A percentile compares a stretch with the other conserved stretches of the same genome.
These are phyloP conservation scores for Penicillium nordicum DNA, from an alignment of 2,329 filamentous ascomycete genomes.

Conservation along the genomic window DNA sequence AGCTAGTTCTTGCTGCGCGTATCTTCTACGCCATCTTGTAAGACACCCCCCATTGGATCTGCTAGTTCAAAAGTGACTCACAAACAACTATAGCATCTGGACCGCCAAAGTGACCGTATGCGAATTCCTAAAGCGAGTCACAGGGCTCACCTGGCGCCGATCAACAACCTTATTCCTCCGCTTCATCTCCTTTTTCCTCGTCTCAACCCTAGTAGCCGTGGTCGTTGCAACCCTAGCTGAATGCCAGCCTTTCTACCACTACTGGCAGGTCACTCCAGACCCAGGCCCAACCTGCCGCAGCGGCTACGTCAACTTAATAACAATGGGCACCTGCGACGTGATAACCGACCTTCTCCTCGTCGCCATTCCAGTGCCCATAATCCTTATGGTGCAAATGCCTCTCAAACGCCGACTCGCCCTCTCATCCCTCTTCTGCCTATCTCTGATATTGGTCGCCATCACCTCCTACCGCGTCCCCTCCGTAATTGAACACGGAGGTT, in stretches of 20 bases:
- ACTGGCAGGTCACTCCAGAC: conserved; percentile 81
- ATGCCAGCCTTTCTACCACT: conserved; percentile 71
- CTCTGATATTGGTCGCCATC: conserved; percentile 72
- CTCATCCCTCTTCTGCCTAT: conserved; percentile 76
- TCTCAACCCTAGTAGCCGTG: conserved; percentile 74
- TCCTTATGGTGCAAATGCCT: conserved; percentile 72
- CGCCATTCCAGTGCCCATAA: conserved; percentile 84
- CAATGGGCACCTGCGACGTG: conserved; percentile 85
- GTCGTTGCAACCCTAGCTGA: conserved; percentile 78
- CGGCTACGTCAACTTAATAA: conserved; percentile 80
- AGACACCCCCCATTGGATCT: conserved; percentile 30
- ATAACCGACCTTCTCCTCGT: conserved; percentile 85
- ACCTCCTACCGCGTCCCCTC: conserved; percentile 78
- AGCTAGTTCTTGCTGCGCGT: conserved; percentile 74
- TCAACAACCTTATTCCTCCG: conserved; percentile 70
- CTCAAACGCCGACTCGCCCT: conserved; percentile 76
- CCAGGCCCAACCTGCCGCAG: conserved; percentile 82
- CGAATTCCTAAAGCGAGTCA: conserved; percentile 86
- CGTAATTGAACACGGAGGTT: conserved; percentile 66
- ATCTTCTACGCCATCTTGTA: conserved; percentile 89
- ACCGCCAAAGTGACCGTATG: conserved; percentile 84
- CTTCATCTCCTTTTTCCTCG: conserved; percentile 70
- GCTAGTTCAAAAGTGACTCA: conserved; percentile 11
- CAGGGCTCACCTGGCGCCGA: conserved; percentile 73
- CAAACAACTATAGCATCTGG: conserved; percentile 66